These are phyloP conservation scores for Podila verticillata DNA, from an alignment of 192 early-diverging fungal species.

Conservation along the genomic window DNA sequence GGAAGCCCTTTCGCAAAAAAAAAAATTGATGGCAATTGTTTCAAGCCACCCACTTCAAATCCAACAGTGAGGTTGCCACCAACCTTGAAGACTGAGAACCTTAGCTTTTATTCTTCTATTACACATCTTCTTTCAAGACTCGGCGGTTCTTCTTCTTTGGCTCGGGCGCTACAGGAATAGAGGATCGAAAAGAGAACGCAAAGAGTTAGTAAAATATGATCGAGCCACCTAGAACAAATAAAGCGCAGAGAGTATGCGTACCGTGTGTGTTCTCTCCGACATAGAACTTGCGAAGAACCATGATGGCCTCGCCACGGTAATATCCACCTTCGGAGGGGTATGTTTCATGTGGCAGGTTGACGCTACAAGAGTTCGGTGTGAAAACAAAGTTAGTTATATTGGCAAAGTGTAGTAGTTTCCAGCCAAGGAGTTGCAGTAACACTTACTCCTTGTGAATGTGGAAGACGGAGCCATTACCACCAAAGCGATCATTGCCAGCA, in stretches of 20 bases:
- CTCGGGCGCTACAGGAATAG: slow-evolving; percentile 71
- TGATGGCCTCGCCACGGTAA: slow-evolving; percentile 82
- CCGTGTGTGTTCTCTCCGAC: slow-evolving; percentile 90
- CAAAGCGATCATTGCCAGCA: slow-evolving; percentile 94
- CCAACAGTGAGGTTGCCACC: too few relatives aligned
- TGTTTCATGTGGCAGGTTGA: slow-evolving; percentile 46
- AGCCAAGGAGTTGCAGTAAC: background rate
- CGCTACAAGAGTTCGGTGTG: background rate
- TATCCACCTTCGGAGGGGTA: slow-evolving; percentile 78
- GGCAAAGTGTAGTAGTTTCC: background rate
- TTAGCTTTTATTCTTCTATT: background rate
- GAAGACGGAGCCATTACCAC: slow-evolving; percentile 94
- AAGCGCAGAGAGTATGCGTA: slow-evolving; percentile 28
- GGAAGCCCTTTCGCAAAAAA: too few relatives aligned
- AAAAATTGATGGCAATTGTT: too few relatives aligned
- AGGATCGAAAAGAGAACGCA: background rate
- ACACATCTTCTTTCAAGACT: slow-evolving; percentile 76
- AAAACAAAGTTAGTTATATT: background rate
- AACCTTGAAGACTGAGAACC: too few relatives aligned
- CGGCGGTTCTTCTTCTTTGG: slow-evolving; percentile 91
- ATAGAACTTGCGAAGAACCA: slow-evolving; percentile 92
- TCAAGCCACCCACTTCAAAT: too few relatives aligned
- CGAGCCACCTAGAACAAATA: background rate
- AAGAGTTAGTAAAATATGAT: background rate
- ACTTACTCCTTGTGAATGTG: slow-evolving; percentile 77